Evolutionary conservation across 495 filamentous ascomycete species (phyloP).

Genomic region (Margaritispora aquatica): DNA sequence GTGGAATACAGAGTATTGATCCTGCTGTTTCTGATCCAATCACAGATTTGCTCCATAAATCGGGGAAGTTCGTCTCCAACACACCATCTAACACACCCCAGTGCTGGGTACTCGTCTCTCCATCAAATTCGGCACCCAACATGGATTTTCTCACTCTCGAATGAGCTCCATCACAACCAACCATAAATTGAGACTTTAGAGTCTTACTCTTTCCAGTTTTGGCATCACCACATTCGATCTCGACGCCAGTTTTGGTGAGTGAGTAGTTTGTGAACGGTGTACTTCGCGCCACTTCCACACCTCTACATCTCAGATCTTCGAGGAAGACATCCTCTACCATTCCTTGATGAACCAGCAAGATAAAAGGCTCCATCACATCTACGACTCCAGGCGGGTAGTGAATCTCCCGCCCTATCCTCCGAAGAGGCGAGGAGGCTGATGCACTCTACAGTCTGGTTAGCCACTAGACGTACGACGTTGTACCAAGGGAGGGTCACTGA

Average conservation of each 20-base stretch:
- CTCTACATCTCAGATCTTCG: constrained; percentile 52
- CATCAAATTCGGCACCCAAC: constrained; percentile 57
- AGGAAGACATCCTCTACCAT: constrained; percentile 65
- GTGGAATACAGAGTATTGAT: constrained; percentile 57
- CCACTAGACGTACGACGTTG: background rate
- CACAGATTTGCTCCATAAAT: constrained; percentile 55
- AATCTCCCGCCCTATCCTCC: constrained; percentile 41
- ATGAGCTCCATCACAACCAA: constrained; percentile 76
- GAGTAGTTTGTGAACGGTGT: constrained; percentile 49
- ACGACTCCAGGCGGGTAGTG: constrained; percentile 56
- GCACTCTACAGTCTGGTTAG: constrained; percentile 31
- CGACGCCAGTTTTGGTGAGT: constrained; percentile 27
- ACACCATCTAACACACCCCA: constrained; percentile 82
- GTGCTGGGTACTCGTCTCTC: constrained; percentile 64
- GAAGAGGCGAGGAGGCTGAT: constrained; percentile 38
- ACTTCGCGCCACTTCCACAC: constrained; percentile 49
- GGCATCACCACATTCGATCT: constrained; percentile 3
- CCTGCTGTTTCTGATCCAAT: constrained; percentile 49
- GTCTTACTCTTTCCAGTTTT: constrained; percentile 38
- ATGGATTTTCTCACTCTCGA: constrained; percentile 60
- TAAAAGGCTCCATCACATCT: constrained; percentile 64
- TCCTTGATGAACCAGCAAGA: constrained; percentile 67
- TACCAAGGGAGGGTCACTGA: constrained; percentile 16
- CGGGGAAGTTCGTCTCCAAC: constrained; percentile 63
- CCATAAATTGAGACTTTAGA: constrained; percentile 58